Evolutionary conservation across 192 early-diverging fungal species (phyloP), one percentile per base, ranked within the genome.

Genomic region (Gryganskiella cystojenkinii): DNA sequence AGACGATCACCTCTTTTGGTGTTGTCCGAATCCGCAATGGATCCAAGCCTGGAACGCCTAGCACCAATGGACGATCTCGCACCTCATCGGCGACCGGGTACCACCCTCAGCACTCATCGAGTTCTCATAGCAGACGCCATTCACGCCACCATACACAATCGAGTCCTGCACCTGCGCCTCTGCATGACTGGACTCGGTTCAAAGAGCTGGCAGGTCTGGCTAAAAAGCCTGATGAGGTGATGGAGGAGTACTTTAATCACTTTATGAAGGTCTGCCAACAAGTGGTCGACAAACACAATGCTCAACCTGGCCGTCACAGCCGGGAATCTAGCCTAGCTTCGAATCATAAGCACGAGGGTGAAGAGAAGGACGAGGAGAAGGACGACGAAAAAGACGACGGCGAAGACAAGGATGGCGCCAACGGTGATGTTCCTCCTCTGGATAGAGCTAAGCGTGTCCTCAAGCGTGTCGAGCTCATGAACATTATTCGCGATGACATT

Each of bases 381-480:
- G 71, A 80, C 19, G 70, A 74, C 3, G 71, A 62, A 30, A 68
- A 75, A 2, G 70, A 74, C 25, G 79, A 85, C 7, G 63, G 68
- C 13, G 79, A 84, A n/a, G 84, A 81, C 19, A 66, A 79, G 9
- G 80, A 83, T 44, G 81, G 70, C 14, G 69, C 72, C 22, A 66
- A 71, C 30, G 72, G 82, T 4, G 90, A 90, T 71, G 61, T 75
- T 14, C 83, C 92, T 4, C 89, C 90, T 30, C 80, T 86, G 52
- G 92, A 92, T 47, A 88, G 87, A 52, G 91, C 92, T 19, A 87
- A 88, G 49, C 88, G 89, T 57, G 62, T 92, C 8, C 37, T 93
- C 27, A 93, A 92, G 63, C 81, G 91, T 30, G 81, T 94, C 13
- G 89, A 86, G 22, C 83, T 86, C 50, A 91, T 94, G 90, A 89